Percentiles rank a stretch among this genome's conserved stretches.
These are phyloP conservation scores for Lactifluus subvellereus DNA, from an alignment of 768 basidiomycete genomes.

Conservation along the genomic window DNA sequence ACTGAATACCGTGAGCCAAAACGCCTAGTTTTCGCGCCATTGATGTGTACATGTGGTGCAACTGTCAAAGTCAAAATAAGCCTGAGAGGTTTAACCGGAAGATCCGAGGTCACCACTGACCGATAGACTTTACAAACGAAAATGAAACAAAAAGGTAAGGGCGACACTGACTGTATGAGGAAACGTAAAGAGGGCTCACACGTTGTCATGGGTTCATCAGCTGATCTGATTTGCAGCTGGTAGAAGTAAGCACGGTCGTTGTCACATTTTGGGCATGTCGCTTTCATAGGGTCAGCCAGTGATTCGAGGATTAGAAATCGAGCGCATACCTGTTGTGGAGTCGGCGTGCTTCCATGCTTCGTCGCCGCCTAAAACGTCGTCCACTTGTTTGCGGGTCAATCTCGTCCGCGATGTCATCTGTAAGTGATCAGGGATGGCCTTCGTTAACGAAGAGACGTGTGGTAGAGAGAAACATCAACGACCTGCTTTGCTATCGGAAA, in stretches of 20 bases:
- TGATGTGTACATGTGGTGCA: conserved; percentile 59
- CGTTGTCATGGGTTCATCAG: conserved; percentile 85
- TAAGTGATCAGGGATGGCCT: neutral
- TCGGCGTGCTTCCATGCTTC: conserved; percentile 94
- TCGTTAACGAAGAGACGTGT: neutral
- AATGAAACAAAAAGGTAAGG: neutral
- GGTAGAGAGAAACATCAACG: conserved; percentile 13
- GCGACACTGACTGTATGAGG: neutral
- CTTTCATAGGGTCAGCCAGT: conserved; percentile 23
- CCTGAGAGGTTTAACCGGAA: neutral
- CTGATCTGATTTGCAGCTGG: conserved; percentile 92
- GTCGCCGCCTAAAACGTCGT: conserved; percentile 93
- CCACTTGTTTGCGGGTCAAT: conserved; percentile 83
- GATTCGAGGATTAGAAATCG: neutral
- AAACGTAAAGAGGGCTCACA: conserved; percentile 31
- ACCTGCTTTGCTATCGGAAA: conserved; percentile 88
- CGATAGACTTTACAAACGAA: conserved; percentile 47
- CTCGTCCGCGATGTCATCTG: conserved; percentile 90
- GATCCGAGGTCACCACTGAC: neutral
- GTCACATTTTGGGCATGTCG: conserved; percentile 75
- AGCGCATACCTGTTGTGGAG: conserved; percentile 58
- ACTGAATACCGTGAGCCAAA: neutral
- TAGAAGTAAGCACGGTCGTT: conserved; percentile 85
- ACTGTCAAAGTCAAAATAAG: conserved; percentile 31
- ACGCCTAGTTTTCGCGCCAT: conserved; percentile 55